Conservation (phyloP, 139 green algal species). For the Ettlia oleoabundans region DNA sequence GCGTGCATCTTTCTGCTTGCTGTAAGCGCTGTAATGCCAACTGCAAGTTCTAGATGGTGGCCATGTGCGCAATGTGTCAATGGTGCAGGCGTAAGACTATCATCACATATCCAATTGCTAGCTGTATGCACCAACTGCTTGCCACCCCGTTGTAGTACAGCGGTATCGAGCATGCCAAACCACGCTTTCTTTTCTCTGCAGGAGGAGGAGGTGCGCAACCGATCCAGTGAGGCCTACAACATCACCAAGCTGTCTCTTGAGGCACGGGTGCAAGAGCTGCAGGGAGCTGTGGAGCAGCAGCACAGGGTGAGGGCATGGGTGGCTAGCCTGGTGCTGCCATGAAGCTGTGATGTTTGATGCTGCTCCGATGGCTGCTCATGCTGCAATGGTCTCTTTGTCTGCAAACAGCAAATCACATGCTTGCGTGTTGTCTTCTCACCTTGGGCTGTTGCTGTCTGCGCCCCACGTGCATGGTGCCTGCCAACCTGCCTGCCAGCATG, state of each 20-base stretch:
- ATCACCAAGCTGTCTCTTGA: conserved; percentile 90
- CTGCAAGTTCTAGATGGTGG: no score
- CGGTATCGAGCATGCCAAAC: no score
- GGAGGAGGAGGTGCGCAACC: conserved; percentile 31
- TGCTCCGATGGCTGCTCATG: neutral
- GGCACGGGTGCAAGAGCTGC: conserved; percentile 84
- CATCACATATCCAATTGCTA: no score
- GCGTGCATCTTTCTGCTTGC: no score
- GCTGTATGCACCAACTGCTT: no score
- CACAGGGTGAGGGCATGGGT: conserved; percentile 4
- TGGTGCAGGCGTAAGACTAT: no score
- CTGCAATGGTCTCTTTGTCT: no score
- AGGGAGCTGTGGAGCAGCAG: conserved; percentile 53
- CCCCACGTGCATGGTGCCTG: neutral
- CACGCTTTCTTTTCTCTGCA: neutral
- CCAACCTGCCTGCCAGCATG: neutral
- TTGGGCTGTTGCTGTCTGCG: no score
- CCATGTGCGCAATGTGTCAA: no score
- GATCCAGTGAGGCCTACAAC: conserved; percentile 84
- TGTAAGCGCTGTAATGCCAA: neutral
- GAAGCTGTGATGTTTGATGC: neutral
- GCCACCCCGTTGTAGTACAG: neutral
- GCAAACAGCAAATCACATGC: no score
- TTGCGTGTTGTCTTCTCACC: no score
- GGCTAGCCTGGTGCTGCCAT: neutral